Conservation (phyloP, 345 rosid species). For the Eucalyptus melliodora region DNA sequence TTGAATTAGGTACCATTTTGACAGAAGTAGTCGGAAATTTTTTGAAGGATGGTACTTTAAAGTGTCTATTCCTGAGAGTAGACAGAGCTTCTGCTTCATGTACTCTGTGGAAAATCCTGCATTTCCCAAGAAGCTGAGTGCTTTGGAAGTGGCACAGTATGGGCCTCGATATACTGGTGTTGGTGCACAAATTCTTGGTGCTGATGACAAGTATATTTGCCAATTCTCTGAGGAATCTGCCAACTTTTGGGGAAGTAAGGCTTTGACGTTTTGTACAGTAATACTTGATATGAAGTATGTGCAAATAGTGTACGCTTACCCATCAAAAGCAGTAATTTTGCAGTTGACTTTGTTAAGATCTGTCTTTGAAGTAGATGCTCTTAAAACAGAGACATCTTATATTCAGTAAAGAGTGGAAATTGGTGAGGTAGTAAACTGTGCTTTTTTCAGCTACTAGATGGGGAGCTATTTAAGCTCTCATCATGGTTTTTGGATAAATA, state of each 20-base stretch:
- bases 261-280: not conserved
- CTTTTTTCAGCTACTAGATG: not conserved
- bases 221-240: constrained; percentile 55
- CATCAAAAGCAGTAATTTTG: not conserved
- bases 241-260: constrained; percentile 91
- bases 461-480: not conserved
- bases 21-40: constrained; percentile 60
- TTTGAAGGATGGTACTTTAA: constrained; percentile 98
- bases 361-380: not conserved
- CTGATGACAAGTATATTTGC: constrained; percentile 73
- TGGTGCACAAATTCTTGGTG: constrained; percentile 93
- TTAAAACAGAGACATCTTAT: not conserved
- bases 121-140: constrained; percentile 33
- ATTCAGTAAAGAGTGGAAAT: not conserved
- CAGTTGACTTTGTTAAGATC: not conserved
- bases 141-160: constrained; percentile 37
- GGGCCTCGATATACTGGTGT: constrained; percentile 80
- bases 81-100: constrained; percentile 93
- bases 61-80: constrained; percentile 75
- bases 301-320: not conserved
- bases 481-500: not conserved
- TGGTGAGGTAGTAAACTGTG: not conserved
- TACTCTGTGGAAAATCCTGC: constrained; percentile 84
- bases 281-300: not conserved
- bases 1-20: constrained; percentile 68